Evolutionary conservation across 257 asterid species (phyloP), one percentile per base, ranked within the genome.

Genomic region (Ehretia macrophylla): DNA sequence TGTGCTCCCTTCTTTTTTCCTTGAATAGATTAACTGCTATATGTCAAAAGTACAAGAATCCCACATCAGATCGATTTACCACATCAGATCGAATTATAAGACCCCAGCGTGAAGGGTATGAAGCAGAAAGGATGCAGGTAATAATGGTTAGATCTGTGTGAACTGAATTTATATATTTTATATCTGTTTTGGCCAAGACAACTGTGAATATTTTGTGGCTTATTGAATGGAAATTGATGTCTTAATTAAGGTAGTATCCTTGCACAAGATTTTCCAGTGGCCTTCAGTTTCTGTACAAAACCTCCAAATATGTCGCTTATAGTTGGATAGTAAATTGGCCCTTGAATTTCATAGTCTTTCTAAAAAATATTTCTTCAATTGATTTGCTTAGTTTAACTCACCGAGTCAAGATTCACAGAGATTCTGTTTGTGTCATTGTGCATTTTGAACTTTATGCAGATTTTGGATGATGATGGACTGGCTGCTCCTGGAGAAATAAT

Each of bases 401-500:
- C 6, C 4, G 54, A 49, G 54, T 1, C 14, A 21, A 52, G n/a
- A 20, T n/a, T 21, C 16, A 52, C 18, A 37, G 18, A 38, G 27
- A 20, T 32, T 52, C 17, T 40, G 32, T 59, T 19, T 51, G n/a
- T n/a, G n/a, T n/a, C 60, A 60, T 65, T 39, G 59, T 27, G 68
- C 17, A 40, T 56, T 39, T 68, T 68, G 19, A 56, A 39, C 46
- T 63, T 37, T 70, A 19, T 68, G 60, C 83, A 90, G 95, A 81
- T 85, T 78, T 69, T 92, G 76, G 97, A 92, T 77, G 82, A 83
- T 62, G 99, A 92, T 78, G 99, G 99, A 73, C 18, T 88, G 32
- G 99, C 96, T 70, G 73, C 99, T 80, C 99, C 99, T 45, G 99
- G 99, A 74, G 83, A 86, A 77, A 83, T 79, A 64, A 81, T 92